Percentiles rank a stretch among this genome's conserved stretches.
Conservation (phyloP, 169 alveolate species). For the Cryptosporidium sp. region DNA sequence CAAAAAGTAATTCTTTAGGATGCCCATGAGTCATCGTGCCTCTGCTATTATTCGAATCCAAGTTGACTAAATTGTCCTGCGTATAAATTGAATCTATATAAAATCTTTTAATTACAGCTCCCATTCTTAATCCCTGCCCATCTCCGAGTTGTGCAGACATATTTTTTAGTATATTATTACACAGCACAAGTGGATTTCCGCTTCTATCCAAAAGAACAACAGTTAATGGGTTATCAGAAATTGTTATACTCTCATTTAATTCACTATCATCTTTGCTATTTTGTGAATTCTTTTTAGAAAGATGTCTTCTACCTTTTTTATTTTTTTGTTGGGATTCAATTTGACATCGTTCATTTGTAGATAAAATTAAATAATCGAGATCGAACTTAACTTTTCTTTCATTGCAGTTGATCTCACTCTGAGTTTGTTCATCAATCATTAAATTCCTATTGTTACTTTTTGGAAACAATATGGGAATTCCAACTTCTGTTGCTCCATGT, state of each 20-base stretch:
- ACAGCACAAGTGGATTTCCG: constrained; percentile 44
- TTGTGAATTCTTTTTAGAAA: constrained; percentile 3
- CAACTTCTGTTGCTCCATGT: constrained; percentile 66
- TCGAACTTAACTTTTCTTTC: constrained; percentile 33
- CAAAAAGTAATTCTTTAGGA: constrained; percentile 50
- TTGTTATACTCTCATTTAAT: constrained; percentile 2
- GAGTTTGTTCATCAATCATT: constrained; percentile 15
- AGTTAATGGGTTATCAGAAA: constrained; percentile 41
- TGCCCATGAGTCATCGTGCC: constrained; percentile 2
- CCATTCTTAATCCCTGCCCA: constrained; percentile 45
- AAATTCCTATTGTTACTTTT: constrained; percentile 31
- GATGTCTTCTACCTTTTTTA: constrained; percentile 2
- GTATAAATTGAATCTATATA: constrained; percentile 51
- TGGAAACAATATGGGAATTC: constrained; percentile 54
- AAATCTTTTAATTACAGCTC: constrained; percentile 68
- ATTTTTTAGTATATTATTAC: constrained; percentile 30
- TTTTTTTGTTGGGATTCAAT: constrained; percentile 7
- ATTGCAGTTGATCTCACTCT: constrained; percentile 9
- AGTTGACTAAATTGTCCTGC: constrained; percentile 17
- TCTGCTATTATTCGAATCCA: constrained; percentile 9
- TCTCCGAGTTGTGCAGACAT: constrained; percentile 71
- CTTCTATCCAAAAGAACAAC: constrained; percentile 43
- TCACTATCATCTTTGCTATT: constrained; percentile 16
- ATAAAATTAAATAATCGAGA: constrained; percentile 15
- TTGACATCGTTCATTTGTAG: not conserved